A percentile compares a stretch with the other conserved stretches of the same genome.
These are phyloP conservation scores for Cladobotryum protrusum DNA, from an alignment of 2,329 filamentous ascomycete genomes.

Conservation along the genomic window DNA sequence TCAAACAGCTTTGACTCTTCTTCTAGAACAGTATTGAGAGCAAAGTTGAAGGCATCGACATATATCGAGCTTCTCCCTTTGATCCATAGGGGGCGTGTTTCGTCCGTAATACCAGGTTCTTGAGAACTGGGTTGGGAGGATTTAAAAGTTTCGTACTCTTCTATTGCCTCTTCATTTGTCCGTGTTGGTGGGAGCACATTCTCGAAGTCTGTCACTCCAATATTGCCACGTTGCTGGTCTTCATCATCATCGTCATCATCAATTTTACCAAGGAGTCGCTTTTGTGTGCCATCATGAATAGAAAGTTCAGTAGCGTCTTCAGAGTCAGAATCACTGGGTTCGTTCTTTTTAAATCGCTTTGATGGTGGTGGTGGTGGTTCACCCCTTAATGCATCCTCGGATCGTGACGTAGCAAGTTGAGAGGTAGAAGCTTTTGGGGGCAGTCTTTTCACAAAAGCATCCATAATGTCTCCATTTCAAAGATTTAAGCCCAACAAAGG, in stretches of 20 bases:
- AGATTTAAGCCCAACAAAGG: neutral
- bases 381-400: neutral
- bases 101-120: conserved; percentile 35
- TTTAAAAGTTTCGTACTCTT: conserved; percentile 69
- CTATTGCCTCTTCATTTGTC: conserved; percentile 64
- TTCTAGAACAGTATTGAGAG: conserved; percentile 79
- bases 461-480: conserved; percentile 25
- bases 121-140: conserved; percentile 41
- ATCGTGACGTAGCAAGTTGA: neutral
- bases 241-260: neutral
- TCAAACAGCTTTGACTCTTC: conserved; percentile 88
- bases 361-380: conserved; percentile 14
- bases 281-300: neutral
- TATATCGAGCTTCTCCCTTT: conserved; percentile 85
- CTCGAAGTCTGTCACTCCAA: conserved; percentile 28
- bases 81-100: conserved; percentile 49
- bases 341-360: conserved; percentile 27
- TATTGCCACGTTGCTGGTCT: neutral
- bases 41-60: conserved; percentile 93
- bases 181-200: conserved; percentile 60
- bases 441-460: conserved; percentile 31
- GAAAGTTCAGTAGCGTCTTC: conserved; percentile 15
- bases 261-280: neutral
- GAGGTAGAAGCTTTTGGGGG: conserved; percentile 14
- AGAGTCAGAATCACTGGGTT: conserved; percentile 16